Conservation (phyloP, 805 yeast species). For the Metschnikowia hibisci region DNA sequence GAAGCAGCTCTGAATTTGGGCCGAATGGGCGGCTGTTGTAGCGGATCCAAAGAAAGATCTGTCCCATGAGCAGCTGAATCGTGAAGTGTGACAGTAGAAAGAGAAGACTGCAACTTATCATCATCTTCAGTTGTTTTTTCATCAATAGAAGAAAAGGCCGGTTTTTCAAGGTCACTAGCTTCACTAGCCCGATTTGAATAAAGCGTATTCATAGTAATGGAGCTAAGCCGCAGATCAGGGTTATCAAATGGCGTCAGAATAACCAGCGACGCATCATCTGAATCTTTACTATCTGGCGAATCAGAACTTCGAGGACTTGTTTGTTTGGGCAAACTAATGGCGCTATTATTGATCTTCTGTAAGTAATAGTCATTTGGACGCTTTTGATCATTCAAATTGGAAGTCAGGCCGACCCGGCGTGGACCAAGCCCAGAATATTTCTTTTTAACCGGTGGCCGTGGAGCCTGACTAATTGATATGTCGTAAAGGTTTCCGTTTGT, state of each 20-base stretch:
- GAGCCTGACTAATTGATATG: constrained; percentile 15
- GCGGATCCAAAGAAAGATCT: constrained; percentile 3
- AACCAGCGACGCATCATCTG: constrained; percentile 35
- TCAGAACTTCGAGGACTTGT: constrained; percentile 32
- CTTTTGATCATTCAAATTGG: constrained; percentile 22
- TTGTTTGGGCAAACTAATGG: constrained; percentile 16
- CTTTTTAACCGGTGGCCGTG: constrained; percentile 16
- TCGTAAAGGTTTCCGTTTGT: constrained; percentile 28
- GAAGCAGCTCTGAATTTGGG: constrained; percentile 17
- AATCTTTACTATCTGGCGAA: constrained; percentile 28
- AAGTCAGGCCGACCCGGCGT: constrained; percentile 26
- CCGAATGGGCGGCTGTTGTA: constrained; percentile 4
- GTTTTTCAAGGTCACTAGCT: constrained; percentile 3
- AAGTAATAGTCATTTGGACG: constrained; percentile 42
- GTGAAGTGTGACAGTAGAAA: constrained; percentile 20
- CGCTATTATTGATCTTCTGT: constrained; percentile 26
- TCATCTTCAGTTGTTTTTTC: constrained; percentile 4
- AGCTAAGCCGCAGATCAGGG: constrained; percentile 36
- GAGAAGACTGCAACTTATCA: constrained; percentile 16
- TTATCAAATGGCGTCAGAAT: constrained; percentile 31
- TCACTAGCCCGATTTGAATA: constrained; percentile 13
- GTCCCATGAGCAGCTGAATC: constrained; percentile 3
- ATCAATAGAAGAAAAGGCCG: constrained; percentile 4
- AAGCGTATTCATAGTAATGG: constrained; percentile 30
- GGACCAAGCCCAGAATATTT: constrained; percentile 16